Conservation (phyloP, 2,329 filamentous ascomycete species). For the Aureobasidium namibiae region DNA sequence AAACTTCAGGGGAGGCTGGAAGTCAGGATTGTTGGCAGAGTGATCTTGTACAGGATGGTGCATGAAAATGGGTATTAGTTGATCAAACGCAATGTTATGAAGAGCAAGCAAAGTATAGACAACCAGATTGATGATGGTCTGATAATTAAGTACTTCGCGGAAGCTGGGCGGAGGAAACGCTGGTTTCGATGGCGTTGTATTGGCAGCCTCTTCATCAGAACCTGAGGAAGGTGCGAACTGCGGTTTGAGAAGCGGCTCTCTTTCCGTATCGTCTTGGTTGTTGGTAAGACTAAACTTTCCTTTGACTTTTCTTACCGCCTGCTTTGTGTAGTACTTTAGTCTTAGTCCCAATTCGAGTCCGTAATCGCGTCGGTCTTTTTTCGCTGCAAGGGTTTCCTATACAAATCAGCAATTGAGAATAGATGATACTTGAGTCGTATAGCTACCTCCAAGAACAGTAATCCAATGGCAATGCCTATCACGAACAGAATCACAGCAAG, state of each 20-base stretch:
- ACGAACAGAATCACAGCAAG: constrained; percentile 69
- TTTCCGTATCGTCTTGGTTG: constrained; percentile 1
- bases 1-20: constrained; percentile 70
- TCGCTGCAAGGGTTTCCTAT: constrained; percentile 71
- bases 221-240: neutral
- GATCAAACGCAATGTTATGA: constrained; percentile 78
- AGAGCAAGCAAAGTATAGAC: constrained; percentile 75
- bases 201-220: constrained; percentile 10
- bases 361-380: constrained; percentile 61
- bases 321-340: constrained; percentile 35
- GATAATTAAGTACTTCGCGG: constrained; percentile 61
- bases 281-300: neutral
- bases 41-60: constrained; percentile 58
- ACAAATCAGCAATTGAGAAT: constrained; percentile 1
- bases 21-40: constrained; percentile 42
- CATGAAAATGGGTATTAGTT: constrained; percentile 80
- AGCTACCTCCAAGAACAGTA: constrained; percentile 64
- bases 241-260: constrained; percentile 14
- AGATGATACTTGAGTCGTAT: neutral
- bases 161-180: constrained; percentile 34
- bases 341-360: constrained; percentile 65
- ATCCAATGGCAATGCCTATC: constrained; percentile 63
- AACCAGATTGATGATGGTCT: constrained; percentile 66
- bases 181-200: constrained; percentile 17
- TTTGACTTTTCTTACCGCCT: constrained; percentile 6